Conservation (phyloP, 495 filamentous ascomycete genomes). For the Neurospora sublineolata region DNA sequence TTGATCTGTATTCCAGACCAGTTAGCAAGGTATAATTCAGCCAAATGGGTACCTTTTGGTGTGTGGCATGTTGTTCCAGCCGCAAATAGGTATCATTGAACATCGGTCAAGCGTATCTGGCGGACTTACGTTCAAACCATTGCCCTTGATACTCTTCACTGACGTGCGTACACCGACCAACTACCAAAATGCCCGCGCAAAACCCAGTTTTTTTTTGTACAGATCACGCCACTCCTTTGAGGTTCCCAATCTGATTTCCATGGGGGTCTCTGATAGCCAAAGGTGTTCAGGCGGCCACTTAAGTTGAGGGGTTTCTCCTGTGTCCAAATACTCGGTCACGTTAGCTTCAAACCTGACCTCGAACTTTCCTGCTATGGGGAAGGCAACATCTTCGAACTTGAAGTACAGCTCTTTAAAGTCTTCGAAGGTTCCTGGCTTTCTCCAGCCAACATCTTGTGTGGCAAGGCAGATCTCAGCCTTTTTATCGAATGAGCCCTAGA, state of each 20-base stretch:
- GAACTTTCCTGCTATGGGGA: background rate
- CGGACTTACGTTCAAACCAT: background rate
- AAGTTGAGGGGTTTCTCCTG: background rate
- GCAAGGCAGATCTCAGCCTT: background rate
- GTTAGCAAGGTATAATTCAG: background rate
- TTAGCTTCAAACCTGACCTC: background rate
- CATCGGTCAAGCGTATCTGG: background rate
- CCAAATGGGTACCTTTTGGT: background rate
- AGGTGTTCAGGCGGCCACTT: background rate
- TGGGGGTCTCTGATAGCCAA: background rate
- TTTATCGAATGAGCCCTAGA: background rate
- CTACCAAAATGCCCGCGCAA: background rate
- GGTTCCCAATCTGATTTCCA: background rate
- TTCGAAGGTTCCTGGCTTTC: background rate
- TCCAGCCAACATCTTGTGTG: background rate
- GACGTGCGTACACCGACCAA: background rate
- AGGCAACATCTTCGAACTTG: background rate
- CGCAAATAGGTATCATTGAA: too few species aligned
- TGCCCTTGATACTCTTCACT: background rate
- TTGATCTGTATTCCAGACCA: background rate
- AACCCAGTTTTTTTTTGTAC: background rate
- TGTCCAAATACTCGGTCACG: background rate
- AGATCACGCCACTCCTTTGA: background rate
- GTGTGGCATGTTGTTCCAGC: too few species aligned
- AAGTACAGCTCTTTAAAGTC: background rate